Base-by-base conservation (phyloP, 202 grass and related monocot species). In the Zoysia matrella region DNA sequence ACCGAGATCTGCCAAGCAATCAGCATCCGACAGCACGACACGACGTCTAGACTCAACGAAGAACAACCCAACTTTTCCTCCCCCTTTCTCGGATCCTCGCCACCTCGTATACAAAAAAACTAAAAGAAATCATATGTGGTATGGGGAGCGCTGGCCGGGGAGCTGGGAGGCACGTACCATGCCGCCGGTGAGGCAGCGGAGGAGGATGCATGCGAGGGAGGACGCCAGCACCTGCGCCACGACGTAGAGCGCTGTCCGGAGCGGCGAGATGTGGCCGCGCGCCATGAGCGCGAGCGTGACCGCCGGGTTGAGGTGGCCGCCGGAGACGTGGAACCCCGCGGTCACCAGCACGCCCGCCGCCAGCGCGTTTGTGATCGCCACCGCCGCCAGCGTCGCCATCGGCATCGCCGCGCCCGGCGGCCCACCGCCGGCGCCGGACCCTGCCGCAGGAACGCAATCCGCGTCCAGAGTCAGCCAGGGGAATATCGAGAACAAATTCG, bases 261-360 rank as follows among this genome's bases (percentile, higher is more conserved):
- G 65, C 15, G 87, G 50, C 80, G 77, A 71, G 75, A 98, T 91
- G 89, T 98, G 86, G 0, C 96, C 96, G 22, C 96, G 84, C 18
- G 87, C 83, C 40, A 94, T 83, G 74, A 98, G 89, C 39, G 90
- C 89, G 30, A 95, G 73, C 44, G 96, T 95, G 51, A 98, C 96
- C 12, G 96, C 92, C 12, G 96, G 96, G 85, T 98, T 98, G 1
- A 98, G 89, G 85, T 98, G 92, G 8, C 92, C 96, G 54, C 92
- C 92, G 9, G 96, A 98, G 44, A 98, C 90, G 78, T 95, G 92
- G 48, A 98, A 88, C 2, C 92, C 96, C 46, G 96, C 96, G 11
- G 96, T 88, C 42, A 95, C 90, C 71, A 95, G 85, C 49, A 93
- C 92, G 3, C 92, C 86, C 67, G 94, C 92, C 36, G 92, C 92